Base-by-base conservation (phyloP, 164 flowering plant species). In the Malania oleifera region DNA sequence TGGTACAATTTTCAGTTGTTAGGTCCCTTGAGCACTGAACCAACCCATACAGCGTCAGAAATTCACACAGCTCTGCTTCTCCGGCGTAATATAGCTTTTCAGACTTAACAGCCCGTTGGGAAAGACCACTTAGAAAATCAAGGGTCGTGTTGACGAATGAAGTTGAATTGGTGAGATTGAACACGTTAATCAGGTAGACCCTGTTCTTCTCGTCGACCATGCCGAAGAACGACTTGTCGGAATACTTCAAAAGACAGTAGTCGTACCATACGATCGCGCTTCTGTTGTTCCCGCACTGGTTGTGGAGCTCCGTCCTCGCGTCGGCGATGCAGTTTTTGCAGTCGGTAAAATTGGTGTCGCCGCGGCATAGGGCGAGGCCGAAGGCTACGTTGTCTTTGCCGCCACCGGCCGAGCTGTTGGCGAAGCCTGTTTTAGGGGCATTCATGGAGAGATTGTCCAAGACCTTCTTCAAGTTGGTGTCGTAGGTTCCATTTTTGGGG, bases 321-420 rank as follows among this genome's bases (percentile, higher is more conserved):
- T 7, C 5, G 15, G 28, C 3, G 15, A 24, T 24, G 53, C 53
- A 50, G 17, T 11, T 5, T 7, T 17, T 2, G 53, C 53, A 50
- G 29, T 50, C 14, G 29, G 7, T 17, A 25, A 1, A 13, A 5
- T 7, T 7, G 1, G 12, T 13, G 29, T 50, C 53, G 29, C 53
- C 53, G n/a, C 53, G 53, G 29, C 53, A 50, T 1, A 24, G 34
- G 29, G 53, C 53, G 7, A 23, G 53, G 8, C 53, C 53, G 29
- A 23, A 24, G 29, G n/a, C 53, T 8, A n/a, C n/a, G n/a, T 1
- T 50, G 29, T 24, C 34, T 2, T 13, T 24, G 11, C 29, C 53
- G 7, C 3, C 17, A 1, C 28, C 53, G 12, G 29, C 5, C 9
- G 53, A 2, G 29, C n/a, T 15, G 14, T 13, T 17, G 29, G 14